Conservation (phyloP, 352 stramenopile genomes). For the Phytophthora syringae region DNA sequence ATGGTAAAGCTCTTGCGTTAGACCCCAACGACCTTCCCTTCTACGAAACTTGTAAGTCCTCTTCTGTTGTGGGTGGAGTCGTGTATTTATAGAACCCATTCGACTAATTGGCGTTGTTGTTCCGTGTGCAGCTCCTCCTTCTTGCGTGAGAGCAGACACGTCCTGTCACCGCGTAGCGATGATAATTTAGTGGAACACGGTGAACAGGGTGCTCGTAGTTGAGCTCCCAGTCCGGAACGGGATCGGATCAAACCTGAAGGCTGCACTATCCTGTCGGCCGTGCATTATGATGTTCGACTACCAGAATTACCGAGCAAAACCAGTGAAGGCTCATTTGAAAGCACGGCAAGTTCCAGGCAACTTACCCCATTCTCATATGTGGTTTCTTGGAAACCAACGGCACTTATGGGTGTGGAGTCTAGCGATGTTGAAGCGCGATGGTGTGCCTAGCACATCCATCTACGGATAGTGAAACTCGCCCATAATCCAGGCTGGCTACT, state of each 20-base stretch:
- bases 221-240: background rate
- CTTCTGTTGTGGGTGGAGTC: background rate
- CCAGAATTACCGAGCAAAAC: too few relatives aligned
- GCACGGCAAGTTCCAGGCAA: too few relatives aligned
- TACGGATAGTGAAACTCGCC: conserved; percentile 21
- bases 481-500: conserved; percentile 7
- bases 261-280: too few relatives aligned
- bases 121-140: conserved; percentile 23
- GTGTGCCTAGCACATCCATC: conserved; percentile 32
- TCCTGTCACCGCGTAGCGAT: conserved; percentile 5
- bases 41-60: conserved; percentile 32
- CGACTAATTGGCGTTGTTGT: background rate
- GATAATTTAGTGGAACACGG: background rate
- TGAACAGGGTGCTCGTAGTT: background rate
- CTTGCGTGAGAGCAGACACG: conserved; percentile 22
- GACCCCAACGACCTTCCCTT: conserved; percentile 19
- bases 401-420: background rate
- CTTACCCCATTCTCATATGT: too few relatives aligned
- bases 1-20: conserved; percentile 18
- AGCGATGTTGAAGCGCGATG: conserved; percentile 22
- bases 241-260: too few relatives aligned
- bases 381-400: background rate
- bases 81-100: background rate
- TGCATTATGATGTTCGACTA: too few relatives aligned
- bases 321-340: too few relatives aligned